Evolutionary conservation across 2,329 filamentous ascomycete species (phyloP).

Genomic region (Xylariaceae sp.): DNA sequence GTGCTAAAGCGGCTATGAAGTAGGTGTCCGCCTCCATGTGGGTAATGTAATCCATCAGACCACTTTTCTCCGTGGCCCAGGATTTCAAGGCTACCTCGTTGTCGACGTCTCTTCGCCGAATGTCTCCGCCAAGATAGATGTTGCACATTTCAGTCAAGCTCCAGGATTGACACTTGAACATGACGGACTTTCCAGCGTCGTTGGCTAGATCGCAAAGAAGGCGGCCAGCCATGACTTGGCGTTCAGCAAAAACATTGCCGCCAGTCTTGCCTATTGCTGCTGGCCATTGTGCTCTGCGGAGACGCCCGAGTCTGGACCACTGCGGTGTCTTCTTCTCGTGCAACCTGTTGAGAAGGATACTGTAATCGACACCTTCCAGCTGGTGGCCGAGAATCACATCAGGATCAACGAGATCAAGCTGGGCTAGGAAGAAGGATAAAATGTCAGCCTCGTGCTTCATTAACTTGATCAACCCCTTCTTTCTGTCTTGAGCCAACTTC

Average conservation of each 20-base stretch:
- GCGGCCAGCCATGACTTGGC: slow-evolving; percentile 83
- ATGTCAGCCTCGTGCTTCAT: slow-evolving; percentile 83
- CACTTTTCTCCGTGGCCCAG: slow-evolving; percentile 80
- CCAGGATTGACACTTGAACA: slow-evolving; percentile 98
- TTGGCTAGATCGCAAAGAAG: slow-evolving; percentile 93
- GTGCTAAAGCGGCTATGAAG: slow-evolving; percentile 86
- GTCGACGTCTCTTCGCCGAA: slow-evolving; percentile 78
- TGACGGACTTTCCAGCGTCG: slow-evolving; percentile 93
- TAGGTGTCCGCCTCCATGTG: slow-evolving; percentile 96
- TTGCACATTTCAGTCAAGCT: slow-evolving; percentile 97
- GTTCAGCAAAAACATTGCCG: slow-evolving; percentile 88
- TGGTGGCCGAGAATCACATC: slow-evolving; percentile 94
- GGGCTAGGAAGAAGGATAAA: slow-evolving; percentile 82
- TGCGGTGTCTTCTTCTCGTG: slow-evolving; percentile 88
- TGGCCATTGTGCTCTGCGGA: slow-evolving; percentile 84
- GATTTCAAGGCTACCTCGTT: slow-evolving; percentile 82
- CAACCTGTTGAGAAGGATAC: slow-evolving; percentile 80
- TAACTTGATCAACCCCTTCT: slow-evolving; percentile 73
- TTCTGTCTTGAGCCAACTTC: slow-evolving; percentile 65
- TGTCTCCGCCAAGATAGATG: slow-evolving; percentile 74
- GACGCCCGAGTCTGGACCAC: slow-evolving; percentile 88
- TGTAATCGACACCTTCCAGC: slow-evolving; percentile 96
- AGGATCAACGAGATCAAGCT: slow-evolving; percentile 84
- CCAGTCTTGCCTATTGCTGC: slow-evolving; percentile 80
- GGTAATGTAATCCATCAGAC: slow-evolving; percentile 87